A percentile compares a stretch with the other conserved stretches of the same genome.
Evolutionary conservation across 2,329 filamentous ascomycete species (phyloP).

Genomic region (Fusarium humuli): DNA sequence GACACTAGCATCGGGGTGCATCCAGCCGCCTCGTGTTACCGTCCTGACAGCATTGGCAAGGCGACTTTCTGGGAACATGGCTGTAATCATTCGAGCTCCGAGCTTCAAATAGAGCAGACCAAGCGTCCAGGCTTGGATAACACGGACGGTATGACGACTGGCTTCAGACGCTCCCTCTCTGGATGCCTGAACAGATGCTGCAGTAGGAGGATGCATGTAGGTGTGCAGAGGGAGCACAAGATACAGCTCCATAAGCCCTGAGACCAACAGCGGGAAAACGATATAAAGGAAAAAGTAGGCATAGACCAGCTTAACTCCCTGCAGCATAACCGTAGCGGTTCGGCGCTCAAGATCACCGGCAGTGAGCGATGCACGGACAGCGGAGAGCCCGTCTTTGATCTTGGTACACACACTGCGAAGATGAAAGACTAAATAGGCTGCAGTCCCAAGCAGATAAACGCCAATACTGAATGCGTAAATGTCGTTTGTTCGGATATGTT

Average conservation of each 20-base stretch:
- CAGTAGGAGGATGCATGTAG: slow-evolving; percentile 66
- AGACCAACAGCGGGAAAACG: slow-evolving; percentile 84
- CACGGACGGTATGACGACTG: slow-evolving; percentile 76
- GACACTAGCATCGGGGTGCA: slow-evolving; percentile 80
- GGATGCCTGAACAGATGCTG: slow-evolving; percentile 46
- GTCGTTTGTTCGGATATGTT: slow-evolving; percentile 84
- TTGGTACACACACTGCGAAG: slow-evolving; percentile 54
- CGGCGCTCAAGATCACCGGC: slow-evolving; percentile 41
- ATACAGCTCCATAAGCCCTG: slow-evolving; percentile 87
- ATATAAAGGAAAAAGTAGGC: slow-evolving; percentile 79
- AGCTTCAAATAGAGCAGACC: slow-evolving; percentile 92
- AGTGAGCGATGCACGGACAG: slow-evolving; percentile 39
- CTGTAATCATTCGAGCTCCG: slow-evolving; percentile 73
- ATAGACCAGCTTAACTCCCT: slow-evolving; percentile 70
- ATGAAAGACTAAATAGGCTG: slow-evolving; percentile 71
- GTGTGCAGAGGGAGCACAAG: slow-evolving; percentile 88
- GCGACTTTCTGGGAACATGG: slow-evolving; percentile 75
- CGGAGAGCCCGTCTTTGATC: slow-evolving; percentile 48
- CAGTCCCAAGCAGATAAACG: slow-evolving; percentile 80
- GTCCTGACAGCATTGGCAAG: slow-evolving; percentile 79
- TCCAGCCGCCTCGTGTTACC: slow-evolving; percentile 79
- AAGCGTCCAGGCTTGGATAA: slow-evolving; percentile 94
- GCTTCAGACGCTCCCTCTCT: slow-evolving; percentile 42
- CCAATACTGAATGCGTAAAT: slow-evolving; percentile 96
- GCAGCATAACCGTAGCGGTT: slow-evolving; percentile 47